Evolutionary conservation across 208 protist species (phyloP), one percentile per base, ranked within the genome.

Genomic region (Acanthamoeba castellanii): DNA sequence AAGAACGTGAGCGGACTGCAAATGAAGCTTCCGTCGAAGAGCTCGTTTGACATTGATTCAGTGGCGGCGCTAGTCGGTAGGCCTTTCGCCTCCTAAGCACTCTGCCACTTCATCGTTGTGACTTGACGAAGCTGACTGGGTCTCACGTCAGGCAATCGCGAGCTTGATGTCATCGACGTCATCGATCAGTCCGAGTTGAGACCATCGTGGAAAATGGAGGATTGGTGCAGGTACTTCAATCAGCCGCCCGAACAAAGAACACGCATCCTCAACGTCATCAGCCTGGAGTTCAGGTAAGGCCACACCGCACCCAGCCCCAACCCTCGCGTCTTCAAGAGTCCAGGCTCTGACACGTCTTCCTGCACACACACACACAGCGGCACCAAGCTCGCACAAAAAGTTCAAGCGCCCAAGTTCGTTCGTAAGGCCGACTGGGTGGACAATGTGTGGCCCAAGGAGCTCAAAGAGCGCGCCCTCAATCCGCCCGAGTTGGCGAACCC

Each of bases 191-290:
- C 47, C 3, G 85, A 95, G 89, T 14, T 94, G 3, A 59, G 18
- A 18, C 82, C 61, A 1, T 6, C 52, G 4, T 92, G 82, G 91
- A 66, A 34, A 7, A 37, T 97, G 88, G 47, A 95, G 25, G 94
- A 95, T 5, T 97, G 92, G 81, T 95, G 61, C 0, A 37, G 94
- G 68, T 97, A 97, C 87, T 96, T 94, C 50, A 52, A 85, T 22
- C 52, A 64, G 42, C 90, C 95, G 16, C 45, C 74, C 3, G 70
- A 64, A 8, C 52, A 95, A 72, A 55, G 94, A 4, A 55, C 25
- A 37, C 85, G 91, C 3, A 81, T 95, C 9, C 88, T 95, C 70
- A 97, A 97, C 76, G 87, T 97, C 8, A 96, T 97, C 45, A 95
- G 89, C 37, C 90, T 97, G 0, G 96, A 97, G 57, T 96, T 97